phyloP scores from a whole-genome alignment of 345 rosid genomes.

The Trapa bicornis region DNA sequence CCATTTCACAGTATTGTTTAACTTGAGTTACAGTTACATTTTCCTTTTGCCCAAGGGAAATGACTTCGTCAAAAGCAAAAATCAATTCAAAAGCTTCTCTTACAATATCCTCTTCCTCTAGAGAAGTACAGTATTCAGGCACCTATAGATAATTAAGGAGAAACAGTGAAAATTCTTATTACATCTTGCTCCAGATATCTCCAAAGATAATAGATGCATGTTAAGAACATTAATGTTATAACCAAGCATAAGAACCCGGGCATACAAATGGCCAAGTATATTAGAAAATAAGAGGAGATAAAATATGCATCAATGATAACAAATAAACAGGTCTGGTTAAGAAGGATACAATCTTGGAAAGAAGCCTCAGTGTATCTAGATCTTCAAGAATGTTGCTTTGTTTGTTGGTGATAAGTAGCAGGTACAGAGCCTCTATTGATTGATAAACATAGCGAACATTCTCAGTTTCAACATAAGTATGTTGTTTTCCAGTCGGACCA shows the following conservation, averaged over 20 bases:
- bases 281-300: background rate
- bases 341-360: slow-evolving; percentile 82
- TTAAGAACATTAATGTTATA: background rate
- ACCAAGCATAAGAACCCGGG: background rate
- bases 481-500: slow-evolving; percentile 56
- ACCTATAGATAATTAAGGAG: slow-evolving; percentile 57
- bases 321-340: background rate
- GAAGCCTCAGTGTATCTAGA: slow-evolving; percentile 82
- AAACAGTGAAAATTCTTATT: slow-evolving; percentile 1
- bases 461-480: slow-evolving; percentile 92
- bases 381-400: slow-evolving; percentile 99
- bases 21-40: slow-evolving; percentile 91
- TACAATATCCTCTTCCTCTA: slow-evolving; percentile 88
- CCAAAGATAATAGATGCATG: background rate
- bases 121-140: slow-evolving; percentile 73
- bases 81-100: slow-evolving; percentile 80
- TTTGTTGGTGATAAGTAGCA: slow-evolving; percentile 90
- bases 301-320: slow-evolving; percentile 1
- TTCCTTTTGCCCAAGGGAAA: slow-evolving; percentile 99
- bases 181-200: background rate
- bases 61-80: slow-evolving; percentile 96
- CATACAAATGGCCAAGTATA: background rate
- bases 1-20: slow-evolving; percentile 99
- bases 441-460: slow-evolving; percentile 98
- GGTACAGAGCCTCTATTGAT: slow-evolving; percentile 78